Evolutionary conservation across 2,329 filamentous ascomycete species (phyloP).

Genomic region (Trichoderma sp.): DNA sequence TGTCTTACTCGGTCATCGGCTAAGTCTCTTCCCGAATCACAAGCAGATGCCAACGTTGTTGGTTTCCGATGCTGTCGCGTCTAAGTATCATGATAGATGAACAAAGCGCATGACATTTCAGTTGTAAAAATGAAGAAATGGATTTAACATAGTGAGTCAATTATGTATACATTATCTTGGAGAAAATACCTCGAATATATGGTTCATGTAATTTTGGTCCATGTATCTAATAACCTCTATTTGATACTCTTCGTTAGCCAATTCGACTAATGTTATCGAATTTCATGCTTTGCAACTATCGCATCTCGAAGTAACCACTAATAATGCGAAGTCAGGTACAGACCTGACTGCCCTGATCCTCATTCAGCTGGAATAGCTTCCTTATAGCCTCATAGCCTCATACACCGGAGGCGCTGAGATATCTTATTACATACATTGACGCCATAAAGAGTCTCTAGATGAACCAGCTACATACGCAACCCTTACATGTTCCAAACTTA

Average conservation of each 20-base stretch:
- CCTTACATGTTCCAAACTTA: background rate
- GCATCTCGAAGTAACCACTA: too few species aligned
- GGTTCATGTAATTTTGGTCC: background rate
- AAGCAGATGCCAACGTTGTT: background rate
- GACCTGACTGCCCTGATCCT: too few species aligned
- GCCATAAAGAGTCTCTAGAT: background rate
- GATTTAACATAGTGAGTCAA: fast-evolving
- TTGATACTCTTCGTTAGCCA: background rate
- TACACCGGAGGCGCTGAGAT: background rate
- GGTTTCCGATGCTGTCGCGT: background rate
- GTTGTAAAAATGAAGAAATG: background rate
- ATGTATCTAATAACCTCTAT: background rate
- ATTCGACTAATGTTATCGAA: fast-evolving
- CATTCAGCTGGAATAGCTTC: too few species aligned
- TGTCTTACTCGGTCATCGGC: background rate
- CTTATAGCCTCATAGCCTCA: too few species aligned
- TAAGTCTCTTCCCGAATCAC: background rate
- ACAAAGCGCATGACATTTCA: background rate
- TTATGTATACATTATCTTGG: background rate
- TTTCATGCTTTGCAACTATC: too few species aligned
- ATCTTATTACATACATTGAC: background rate
- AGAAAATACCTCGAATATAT: fast-evolving
- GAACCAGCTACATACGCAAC: too few species aligned
- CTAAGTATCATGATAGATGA: background rate
- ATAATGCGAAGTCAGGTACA: too few species aligned